Base-by-base conservation (phyloP, 768 basidiomycete species). In the Pleurotus citrinopileatus region DNA sequence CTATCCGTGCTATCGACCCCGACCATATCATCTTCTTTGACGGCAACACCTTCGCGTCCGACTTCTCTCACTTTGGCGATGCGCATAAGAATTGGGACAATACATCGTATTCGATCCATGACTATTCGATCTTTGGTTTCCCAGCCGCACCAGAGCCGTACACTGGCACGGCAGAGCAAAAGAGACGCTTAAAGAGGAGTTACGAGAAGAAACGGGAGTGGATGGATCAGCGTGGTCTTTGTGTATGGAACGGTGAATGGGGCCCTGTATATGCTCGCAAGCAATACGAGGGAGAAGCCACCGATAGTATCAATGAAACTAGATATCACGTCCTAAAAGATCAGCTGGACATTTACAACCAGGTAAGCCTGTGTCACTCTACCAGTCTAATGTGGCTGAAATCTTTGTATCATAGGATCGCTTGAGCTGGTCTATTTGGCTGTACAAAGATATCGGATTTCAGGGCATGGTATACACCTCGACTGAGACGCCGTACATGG, bases 391-490 rank as follows among this genome's bases (percentile, higher is more conserved):
- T 17, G 9, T 26, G 7, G 10, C 20, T 34, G n/a, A 20, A 9
- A 25, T 25, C 2, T n/a, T 23, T 19, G n/a, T n/a, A 15, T 43
- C 20, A 19, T 48, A 85, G 82, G 83, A 82, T 59, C 81, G 79
- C 25, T 66, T 86, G 55, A 83, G 81, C 64, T 91, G 89, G 89
- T 84, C 86, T 0, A 93, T 92, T 71, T 93, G 91, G 91, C 70
- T 91, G 20, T 93, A 89, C 80, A 93, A 88, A 61, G 87, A 89
- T 61, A 87, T 89, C 60, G 88, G 88, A n/a, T 87, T 86, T 76
- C 87, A 90, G 69, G 90, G 90, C 32, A 90, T 92, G 89, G 84
- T 88, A 23, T 81, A 88, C 67, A 74, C 85, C 60, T 78, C 80
- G 20, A 75, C 73, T 8, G 79, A 84, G 12, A 84, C 89, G 5